Evolutionary conservation across 2,329 filamentous ascomycete genomes (phyloP).

Genomic region (Xylariales sp.): DNA sequence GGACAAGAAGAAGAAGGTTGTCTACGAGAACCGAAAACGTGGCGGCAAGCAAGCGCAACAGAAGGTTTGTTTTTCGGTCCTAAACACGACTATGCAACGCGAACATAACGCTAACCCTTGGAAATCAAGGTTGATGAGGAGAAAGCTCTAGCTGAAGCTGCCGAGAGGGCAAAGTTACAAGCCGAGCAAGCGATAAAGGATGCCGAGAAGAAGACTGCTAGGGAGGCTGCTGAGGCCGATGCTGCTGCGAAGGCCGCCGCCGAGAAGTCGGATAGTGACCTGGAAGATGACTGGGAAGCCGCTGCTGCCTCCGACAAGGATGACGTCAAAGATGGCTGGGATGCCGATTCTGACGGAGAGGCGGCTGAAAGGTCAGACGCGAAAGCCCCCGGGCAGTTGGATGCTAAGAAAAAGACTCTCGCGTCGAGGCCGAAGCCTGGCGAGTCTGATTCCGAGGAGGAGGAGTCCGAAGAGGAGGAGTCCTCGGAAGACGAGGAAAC

Average conservation of each 20-base stretch:
- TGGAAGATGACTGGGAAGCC: slow-evolving; percentile 85
- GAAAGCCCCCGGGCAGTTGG: too few relatives aligned
- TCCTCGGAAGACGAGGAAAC: slow-evolving; percentile 67
- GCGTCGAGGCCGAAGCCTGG: slow-evolving; percentile 28
- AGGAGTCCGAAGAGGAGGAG: slow-evolving; percentile 47
- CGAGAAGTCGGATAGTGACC: slow-evolving; percentile 51
- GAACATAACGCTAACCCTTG: too few relatives aligned
- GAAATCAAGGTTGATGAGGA: slow-evolving; percentile 77
- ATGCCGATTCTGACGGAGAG: slow-evolving; percentile 76
- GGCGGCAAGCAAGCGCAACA: slow-evolving; percentile 49
- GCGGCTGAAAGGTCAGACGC: too few relatives aligned
- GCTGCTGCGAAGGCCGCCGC: slow-evolving; percentile 49
- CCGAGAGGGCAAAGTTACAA: slow-evolving; percentile 62
- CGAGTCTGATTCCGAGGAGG: slow-evolving; percentile 54
- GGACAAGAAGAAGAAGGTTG: slow-evolving; percentile 70
- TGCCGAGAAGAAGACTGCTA: slow-evolving; percentile 55
- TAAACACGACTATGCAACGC: too few relatives aligned
- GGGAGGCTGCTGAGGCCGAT: slow-evolving; percentile 52
- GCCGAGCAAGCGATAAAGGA: slow-evolving; percentile 64
- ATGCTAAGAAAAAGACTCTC: slow-evolving; percentile 24
- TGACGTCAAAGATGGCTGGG: slow-evolving; percentile 91
- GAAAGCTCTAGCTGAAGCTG: slow-evolving; percentile 71
- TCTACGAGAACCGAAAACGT: slow-evolving; percentile 73
- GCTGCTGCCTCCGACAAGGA: slow-evolving; percentile 71
- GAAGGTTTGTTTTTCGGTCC: slow-evolving; percentile 52